Evolutionary conservation across 2,329 filamentous ascomycete species (phyloP), one percentile per base, ranked within the genome.

Genomic region (Fusarium buharicum): DNA sequence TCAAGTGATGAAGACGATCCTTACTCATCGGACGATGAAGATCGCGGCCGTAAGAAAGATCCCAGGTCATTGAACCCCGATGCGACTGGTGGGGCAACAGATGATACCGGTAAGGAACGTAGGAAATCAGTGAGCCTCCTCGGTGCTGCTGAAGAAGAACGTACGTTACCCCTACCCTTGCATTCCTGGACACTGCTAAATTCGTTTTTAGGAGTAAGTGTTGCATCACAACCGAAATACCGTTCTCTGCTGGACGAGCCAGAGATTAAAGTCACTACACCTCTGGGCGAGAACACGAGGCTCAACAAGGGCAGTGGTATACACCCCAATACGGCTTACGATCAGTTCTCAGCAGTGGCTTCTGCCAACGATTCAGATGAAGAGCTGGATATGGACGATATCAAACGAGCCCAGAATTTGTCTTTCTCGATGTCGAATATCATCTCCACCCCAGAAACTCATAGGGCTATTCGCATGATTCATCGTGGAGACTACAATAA

Each of bases 401-500:
- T 98, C 68, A 91, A 90, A 75, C 86, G 90, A 30, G 95, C 95
- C 0, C 95, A 98, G 75, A 91, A 90, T 62, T 84, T 99, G 44
- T 85, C 88, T 2, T 85, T 98, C 59, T 88, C 88, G 45, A 88
- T 93, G 77, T 97, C 93, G 1, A 85, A 89, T 7, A 88, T 97
- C 59, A 86, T 90, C 59, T 90, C 88, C 11, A 91, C 89, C 2
- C 88, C 89, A 1, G 89, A 90, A 46, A 85, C 88, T 1, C 90
- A 94, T 73, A 89, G 95, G 33, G 90, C 92, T 10, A 90, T 98
- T 22, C 90, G 93, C 17, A 95, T 96, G 60, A 91, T 98, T 58
- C 89, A 97, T 64, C 89, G 95, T 13, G 95, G 95, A 34, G 91
- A 98, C 66, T 97, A 92, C 73, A 79, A 80, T 45, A 85, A 87